Base-by-base conservation (phyloP, 1,284 basidiomycete species). In the Fomes fomentarius region DNA sequence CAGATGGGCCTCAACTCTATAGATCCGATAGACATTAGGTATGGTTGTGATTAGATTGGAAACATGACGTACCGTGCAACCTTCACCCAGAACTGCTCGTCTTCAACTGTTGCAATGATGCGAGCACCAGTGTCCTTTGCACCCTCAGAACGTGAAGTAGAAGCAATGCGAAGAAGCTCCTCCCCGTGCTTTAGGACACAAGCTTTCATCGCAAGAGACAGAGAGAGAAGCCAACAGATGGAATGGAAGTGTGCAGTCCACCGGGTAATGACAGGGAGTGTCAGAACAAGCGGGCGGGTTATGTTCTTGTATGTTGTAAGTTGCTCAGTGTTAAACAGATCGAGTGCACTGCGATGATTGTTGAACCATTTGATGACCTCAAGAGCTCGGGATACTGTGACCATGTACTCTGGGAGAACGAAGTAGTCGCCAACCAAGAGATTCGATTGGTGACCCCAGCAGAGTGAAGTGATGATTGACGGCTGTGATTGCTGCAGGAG, bases 371-470 rank as follows among this genome's bases (percentile, higher is more conserved):
- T 58, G n/a, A 70, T 52, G 31, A 68, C 50, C 12, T 66, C 55
- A n/a, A 57, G 17, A 3, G 55, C 53, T 0, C 30, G 28, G 1
- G 41, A 33, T n/a, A 70, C 46, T n/a, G 60, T 56, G 2, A 60
- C 46, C 3, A 58, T 39, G 42, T 65, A 66, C 3, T 9, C 30
- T 17, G 43, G 26, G 6, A 65, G 34, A n/a, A 46, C 49, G 24
- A 74, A 58, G 28, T 64, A 65, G 51, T 76, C 69, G 9, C 71
- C 66, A 38, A 71, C 64, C 31, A 74, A 50, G 1, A 75, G 63
- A 47, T 69, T 69, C 3, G 69, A 58, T 53, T 74, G 72, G 47
- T 74, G 73, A 0, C 66, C 70, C 71, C 69, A 66, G 54, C 67
- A 69, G 40, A 66, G 47, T 2, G 62, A 7, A 0, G 54, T 38